Conservation (phyloP, 2,329 filamentous ascomycete species). For the Myotisia sp. region DNA sequence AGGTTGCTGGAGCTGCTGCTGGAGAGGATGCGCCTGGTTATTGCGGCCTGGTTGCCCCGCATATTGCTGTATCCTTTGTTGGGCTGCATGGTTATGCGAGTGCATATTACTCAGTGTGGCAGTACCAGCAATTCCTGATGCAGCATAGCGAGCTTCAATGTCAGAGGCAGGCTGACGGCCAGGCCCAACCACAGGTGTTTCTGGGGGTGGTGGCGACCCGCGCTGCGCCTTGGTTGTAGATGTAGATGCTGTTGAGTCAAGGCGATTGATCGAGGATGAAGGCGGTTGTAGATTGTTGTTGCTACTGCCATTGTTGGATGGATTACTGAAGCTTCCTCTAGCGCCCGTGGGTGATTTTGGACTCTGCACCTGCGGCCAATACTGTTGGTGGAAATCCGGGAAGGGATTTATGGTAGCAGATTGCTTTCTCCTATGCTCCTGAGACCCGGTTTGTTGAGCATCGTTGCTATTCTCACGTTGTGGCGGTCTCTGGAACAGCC, state of each 20-base stretch:
- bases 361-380: too few relatives aligned
- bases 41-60: conserved; percentile 34
- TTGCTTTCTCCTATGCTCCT: conserved; percentile 12
- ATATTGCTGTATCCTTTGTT: conserved; percentile 71
- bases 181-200: conserved; percentile 70
- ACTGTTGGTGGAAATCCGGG: conserved; percentile 45
- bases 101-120: conserved; percentile 65
- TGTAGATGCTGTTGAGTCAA: conserved; percentile 74
- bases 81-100: conserved; percentile 62
- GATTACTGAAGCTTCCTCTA: conserved; percentile 14
- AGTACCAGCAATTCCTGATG: conserved; percentile 75
- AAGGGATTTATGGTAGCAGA: conserved; percentile 27
- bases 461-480: conserved; percentile 29
- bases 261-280: conserved; percentile 44
- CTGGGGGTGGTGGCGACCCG: conserved; percentile 86
- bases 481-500: conserved; percentile 57
- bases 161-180: conserved; percentile 57
- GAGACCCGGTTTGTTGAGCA: conserved; percentile 12
- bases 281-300: conserved; percentile 32
- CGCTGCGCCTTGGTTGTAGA: conserved; percentile 84
- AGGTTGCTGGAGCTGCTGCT: conserved; percentile 21
- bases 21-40: conserved; percentile 15
- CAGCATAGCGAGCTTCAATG: conserved; percentile 83
- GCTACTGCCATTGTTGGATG: conserved; percentile 8
- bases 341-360: conserved; percentile 25